Conservation (phyloP, 495 filamentous ascomycete genomes). For the Tuber calosporum region DNA sequence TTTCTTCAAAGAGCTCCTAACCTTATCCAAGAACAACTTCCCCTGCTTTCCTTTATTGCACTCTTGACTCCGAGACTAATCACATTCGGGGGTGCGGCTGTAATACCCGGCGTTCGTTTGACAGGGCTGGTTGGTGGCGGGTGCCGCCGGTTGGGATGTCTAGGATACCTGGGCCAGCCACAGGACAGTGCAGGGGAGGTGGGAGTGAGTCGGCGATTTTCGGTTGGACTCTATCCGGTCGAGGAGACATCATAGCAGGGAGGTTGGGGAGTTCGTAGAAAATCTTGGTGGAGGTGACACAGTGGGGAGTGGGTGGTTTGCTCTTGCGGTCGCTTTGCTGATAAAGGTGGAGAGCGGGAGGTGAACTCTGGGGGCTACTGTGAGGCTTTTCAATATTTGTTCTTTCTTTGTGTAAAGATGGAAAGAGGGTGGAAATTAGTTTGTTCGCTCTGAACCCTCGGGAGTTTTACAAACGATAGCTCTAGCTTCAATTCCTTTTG, state of each 20-base stretch:
- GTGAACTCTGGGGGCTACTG: conserved; percentile 58
- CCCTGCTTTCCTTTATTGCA: conserved; percentile 67
- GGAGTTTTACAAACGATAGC: conserved; percentile 67
- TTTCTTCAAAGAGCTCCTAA: conserved; percentile 72
- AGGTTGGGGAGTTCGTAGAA: conserved; percentile 82
- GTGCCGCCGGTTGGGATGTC: conserved; percentile 60
- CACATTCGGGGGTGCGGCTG: conserved; percentile 57
- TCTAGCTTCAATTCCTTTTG: conserved; percentile 58
- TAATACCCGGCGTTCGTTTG: conserved; percentile 39
- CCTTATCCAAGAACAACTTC: conserved; percentile 67
- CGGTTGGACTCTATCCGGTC: conserved; percentile 21
- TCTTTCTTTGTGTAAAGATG: neutral
- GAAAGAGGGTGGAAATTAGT: conserved; percentile 32
- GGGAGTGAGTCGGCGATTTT: conserved; percentile 52
- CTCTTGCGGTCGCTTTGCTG: conserved; percentile 68
- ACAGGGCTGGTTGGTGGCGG: conserved; percentile 41
- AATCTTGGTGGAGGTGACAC: conserved; percentile 67
- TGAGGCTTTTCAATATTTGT: conserved; percentile 3
- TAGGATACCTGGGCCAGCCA: conserved; percentile 56
- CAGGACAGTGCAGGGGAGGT: conserved; percentile 56
- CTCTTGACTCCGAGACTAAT: conserved; percentile 71
- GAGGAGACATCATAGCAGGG: conserved; percentile 43
- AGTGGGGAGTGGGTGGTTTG: conserved; percentile 75
- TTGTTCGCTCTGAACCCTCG: conserved; percentile 70
- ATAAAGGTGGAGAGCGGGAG: conserved; percentile 84